Conservation (phyloP, 2,329 filamentous ascomycete species). For the Monilinia aucupariae region DNA sequence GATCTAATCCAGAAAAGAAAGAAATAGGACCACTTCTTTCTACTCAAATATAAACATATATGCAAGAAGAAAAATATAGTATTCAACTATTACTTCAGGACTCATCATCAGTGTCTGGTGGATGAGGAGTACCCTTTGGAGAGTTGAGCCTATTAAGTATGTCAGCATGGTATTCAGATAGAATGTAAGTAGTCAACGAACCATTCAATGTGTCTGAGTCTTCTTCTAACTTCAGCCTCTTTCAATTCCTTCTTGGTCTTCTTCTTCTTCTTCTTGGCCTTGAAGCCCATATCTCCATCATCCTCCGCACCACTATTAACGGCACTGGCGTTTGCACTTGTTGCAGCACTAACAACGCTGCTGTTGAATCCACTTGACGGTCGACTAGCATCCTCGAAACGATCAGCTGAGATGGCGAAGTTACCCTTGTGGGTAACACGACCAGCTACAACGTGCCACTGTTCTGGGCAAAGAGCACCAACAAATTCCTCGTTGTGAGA, state of each 20-base stretch:
- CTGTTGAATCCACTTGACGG: constrained; percentile 57
- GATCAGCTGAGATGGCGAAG: constrained; percentile 66
- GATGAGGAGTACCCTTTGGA: constrained; percentile 35
- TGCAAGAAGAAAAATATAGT: constrained; percentile 9
- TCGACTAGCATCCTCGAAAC: constrained; percentile 73
- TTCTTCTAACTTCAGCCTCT: constrained; percentile 80
- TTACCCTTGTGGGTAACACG: constrained; percentile 79
- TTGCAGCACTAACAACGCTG: constrained; percentile 50
- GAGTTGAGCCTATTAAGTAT: constrained; percentile 31
- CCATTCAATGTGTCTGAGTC: constrained; percentile 81
- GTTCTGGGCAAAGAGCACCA: constrained; percentile 88
- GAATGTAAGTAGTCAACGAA: constrained; percentile 45
- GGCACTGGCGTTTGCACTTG: constrained; percentile 54
- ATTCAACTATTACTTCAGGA: constrained; percentile 18
- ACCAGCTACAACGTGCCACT: constrained; percentile 90
- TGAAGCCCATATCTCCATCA: constrained; percentile 79
- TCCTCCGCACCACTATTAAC: constrained; percentile 83
- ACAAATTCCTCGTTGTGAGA: constrained; percentile 99
- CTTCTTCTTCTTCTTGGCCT: constrained; percentile 93
- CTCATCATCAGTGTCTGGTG: constrained; percentile 34
- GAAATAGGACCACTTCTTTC: neutral
- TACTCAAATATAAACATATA: constrained; percentile 14
- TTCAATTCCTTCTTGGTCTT: constrained; percentile 94
- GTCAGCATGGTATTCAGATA: constrained; percentile 29
- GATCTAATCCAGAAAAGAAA: constrained; percentile 7